These are phyloP conservation scores for Chlamydomonas reinhardtii DNA, from an alignment of 163 green algal species.

Conservation along the genomic window DNA sequence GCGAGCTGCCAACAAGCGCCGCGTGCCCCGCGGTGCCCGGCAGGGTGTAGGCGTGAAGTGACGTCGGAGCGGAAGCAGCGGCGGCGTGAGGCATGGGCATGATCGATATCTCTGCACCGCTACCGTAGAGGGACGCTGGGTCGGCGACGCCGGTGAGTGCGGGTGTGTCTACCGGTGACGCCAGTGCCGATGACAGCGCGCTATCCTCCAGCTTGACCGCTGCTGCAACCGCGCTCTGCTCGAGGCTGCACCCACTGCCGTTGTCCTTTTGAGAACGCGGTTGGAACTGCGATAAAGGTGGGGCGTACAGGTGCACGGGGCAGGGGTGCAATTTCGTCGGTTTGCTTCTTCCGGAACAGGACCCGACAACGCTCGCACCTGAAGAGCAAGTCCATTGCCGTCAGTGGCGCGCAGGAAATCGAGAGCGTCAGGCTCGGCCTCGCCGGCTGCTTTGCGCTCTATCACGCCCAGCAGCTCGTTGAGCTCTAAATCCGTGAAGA, in stretches of 20 bases:
- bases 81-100: conserved; percentile 22
- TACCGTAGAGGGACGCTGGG: neutral
- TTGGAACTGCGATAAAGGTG: conserved; percentile 40
- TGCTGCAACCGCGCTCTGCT: neutral
- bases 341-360: neutral
- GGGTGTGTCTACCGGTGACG: conserved; percentile 10
- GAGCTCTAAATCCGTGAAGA: conserved; percentile 40
- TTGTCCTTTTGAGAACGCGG: conserved; percentile 17
- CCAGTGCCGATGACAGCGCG: conserved; percentile 20
- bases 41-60: neutral
- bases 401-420: conserved; percentile 10
- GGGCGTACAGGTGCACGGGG: neutral
- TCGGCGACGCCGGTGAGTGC: neutral
- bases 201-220: neutral
- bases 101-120: conserved; percentile 1
- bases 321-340: no score
- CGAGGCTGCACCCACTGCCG: neutral
- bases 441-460: conserved; percentile 30
- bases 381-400: conserved; percentile 8
- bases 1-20: no score
- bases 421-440: conserved; percentile 12
- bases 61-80: neutral
- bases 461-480: conserved; percentile 31
- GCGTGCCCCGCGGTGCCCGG: no score
- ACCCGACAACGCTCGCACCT: neutral